phyloP scores from a whole-genome alignment of 2,329 filamentous ascomycete genomes.

The Cercospora sesami region DNA sequence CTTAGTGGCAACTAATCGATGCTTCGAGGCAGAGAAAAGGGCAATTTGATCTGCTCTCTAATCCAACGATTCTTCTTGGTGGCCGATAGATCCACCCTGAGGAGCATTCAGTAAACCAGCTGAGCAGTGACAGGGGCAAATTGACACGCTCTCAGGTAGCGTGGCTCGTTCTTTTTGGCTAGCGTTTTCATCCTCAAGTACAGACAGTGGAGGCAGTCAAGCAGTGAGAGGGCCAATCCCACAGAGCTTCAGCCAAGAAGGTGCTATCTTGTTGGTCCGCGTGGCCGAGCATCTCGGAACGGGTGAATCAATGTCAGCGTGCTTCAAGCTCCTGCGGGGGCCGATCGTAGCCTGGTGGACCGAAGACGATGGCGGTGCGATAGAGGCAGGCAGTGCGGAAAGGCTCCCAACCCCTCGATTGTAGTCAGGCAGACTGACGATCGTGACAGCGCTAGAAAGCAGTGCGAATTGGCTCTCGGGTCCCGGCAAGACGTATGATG shows the following conservation, averaged over 20 bases:
- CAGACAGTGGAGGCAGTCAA: no score
- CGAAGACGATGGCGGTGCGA: no score
- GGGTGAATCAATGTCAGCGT: background rate
- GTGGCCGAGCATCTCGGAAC: background rate
- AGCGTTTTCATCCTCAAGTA: no score
- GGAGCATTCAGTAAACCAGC: background rate
- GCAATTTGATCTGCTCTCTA: background rate
- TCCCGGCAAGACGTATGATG: background rate
- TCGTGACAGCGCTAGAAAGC: no score
- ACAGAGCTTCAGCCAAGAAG: no score
- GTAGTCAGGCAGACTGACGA: no score
- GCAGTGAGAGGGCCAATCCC: no score
- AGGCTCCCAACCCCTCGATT: no score
- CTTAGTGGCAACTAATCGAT: background rate
- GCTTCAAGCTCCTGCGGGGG: conserved; percentile 3
- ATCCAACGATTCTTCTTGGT: background rate
- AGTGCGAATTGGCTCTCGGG: background rate
- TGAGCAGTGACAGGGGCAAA: background rate
- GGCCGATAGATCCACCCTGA: background rate
- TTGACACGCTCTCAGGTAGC: background rate
- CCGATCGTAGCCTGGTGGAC: background rate
- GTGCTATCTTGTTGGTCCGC: no score
- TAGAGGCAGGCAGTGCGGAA: no score
- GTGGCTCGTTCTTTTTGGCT: no score
- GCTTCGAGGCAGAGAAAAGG: background rate